Percentiles rank a stretch among this genome's conserved stretches.
phyloP scores from a whole-genome alignment of 495 filamentous ascomycete genomes.

The Corynascus novoguineensis region DNA sequence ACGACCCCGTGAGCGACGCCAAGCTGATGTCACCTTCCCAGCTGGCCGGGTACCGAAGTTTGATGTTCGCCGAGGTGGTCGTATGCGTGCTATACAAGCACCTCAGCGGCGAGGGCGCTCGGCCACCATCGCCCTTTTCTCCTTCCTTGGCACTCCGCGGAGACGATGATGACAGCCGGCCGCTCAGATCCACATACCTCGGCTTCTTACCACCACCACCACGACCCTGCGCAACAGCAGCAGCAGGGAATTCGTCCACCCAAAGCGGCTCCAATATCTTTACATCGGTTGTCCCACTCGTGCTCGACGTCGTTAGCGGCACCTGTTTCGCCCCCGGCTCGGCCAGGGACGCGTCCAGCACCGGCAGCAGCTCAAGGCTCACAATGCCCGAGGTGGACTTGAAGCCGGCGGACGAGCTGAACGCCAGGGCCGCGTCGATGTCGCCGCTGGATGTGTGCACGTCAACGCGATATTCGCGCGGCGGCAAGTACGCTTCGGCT shows the following conservation, averaged over 20 bases:
- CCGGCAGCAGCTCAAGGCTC: constrained; percentile 32
- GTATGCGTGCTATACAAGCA: constrained; percentile 28
- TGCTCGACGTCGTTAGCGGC: constrained; percentile 28
- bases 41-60: constrained; percentile 30
- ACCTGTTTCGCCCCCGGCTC: background rate
- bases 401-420: constrained; percentile 21
- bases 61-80: constrained; percentile 33
- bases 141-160: background rate
- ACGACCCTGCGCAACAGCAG: background rate
- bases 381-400: constrained; percentile 28
- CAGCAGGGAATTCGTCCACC: constrained; percentile 8
- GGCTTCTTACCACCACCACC: background rate
- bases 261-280: constrained; percentile 36
- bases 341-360: constrained; percentile 23
- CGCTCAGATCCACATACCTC: background rate
- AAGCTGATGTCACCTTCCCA: constrained; percentile 40
- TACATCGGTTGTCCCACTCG: constrained; percentile 30
- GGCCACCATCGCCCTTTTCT: background rate
- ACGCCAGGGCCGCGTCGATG: constrained; percentile 30
- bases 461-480: constrained; percentile 39
- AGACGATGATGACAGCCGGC: background rate
- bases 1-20: constrained; percentile 24
- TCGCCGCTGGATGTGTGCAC: constrained; percentile 33
- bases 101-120: constrained; percentile 15
- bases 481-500: constrained; percentile 25